Conservation (phyloP, 208 protist genomes). For the Vickermania ingenoplastis region DNA sequence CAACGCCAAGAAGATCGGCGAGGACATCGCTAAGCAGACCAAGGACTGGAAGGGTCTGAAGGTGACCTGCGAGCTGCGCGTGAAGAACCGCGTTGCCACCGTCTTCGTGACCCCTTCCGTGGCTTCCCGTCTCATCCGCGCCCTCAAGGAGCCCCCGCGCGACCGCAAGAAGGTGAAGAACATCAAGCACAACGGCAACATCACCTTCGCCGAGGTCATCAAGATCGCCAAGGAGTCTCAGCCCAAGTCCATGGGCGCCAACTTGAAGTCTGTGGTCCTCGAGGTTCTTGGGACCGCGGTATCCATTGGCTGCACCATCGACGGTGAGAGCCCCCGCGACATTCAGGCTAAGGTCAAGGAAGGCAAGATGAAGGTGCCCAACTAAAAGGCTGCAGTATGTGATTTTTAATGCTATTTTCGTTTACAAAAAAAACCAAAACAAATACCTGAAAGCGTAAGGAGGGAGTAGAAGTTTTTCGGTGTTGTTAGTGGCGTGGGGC, state of each 20-base stretch:
- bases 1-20: constrained; percentile 99
- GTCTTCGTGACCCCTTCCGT: constrained; percentile 96
- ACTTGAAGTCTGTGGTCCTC: constrained; percentile 94
- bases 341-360: constrained; percentile 92
- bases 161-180: constrained; percentile 99
- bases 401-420: constrained; percentile 12
- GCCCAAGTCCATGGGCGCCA: constrained; percentile 90
- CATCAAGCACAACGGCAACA: constrained; percentile 98
- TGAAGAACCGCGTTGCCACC: constrained; percentile 98
- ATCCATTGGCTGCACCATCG: constrained; percentile 98
- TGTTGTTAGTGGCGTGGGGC: background rate
- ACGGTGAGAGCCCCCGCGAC: constrained; percentile 90
- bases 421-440: too few relatives aligned
- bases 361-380: constrained; percentile 90
- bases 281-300: constrained; percentile 98
- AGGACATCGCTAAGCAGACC: constrained; percentile 98
- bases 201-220: constrained; percentile 96
- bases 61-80: constrained; percentile 96
- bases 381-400: constrained; percentile 17
- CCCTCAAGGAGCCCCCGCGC: constrained; percentile 98
- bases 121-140: constrained; percentile 96
- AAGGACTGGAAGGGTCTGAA: constrained; percentile 99
- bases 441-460: constrained; percentile 1
- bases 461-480: background rate
- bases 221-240: constrained; percentile 96